phyloP scores from a whole-genome alignment of 495 filamentous ascomycete genomes.

The Hypoxylon intermedium region DNA sequence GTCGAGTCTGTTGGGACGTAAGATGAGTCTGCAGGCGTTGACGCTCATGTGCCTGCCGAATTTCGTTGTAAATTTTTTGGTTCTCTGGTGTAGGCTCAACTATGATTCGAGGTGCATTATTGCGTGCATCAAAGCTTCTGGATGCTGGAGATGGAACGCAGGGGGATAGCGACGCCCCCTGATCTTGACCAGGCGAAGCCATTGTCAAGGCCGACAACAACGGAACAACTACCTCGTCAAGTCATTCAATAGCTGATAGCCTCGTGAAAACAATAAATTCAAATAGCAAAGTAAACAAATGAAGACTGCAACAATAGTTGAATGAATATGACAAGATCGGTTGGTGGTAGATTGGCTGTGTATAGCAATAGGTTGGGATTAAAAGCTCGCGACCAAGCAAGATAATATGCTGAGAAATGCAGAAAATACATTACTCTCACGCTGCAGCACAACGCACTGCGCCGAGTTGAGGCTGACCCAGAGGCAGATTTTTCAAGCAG shows the following conservation, averaged over 20 bases:
- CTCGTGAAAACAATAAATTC: constrained; percentile 11
- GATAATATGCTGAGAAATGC: constrained; percentile 8
- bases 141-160: constrained; percentile 1
- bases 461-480: constrained; percentile 34
- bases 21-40: constrained; percentile 29
- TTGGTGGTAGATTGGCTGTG: constrained; percentile 19
- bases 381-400: constrained; percentile 14
- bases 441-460: constrained; percentile 14
- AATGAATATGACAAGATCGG: constrained; percentile 9
- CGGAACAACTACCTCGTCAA: constrained; percentile 1
- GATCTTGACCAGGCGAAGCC: constrained; percentile 15
- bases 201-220: constrained; percentile 9
- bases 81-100: constrained; percentile 42
- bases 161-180: constrained; percentile 1
- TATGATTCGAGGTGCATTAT: constrained; percentile 24
- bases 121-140: constrained; percentile 19
- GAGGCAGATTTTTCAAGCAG: constrained; percentile 28
- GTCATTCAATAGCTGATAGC: constrained; percentile 12
- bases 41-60: constrained; percentile 36
- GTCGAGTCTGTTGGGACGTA: constrained; percentile 24
- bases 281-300: constrained; percentile 16
- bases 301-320: constrained; percentile 1
- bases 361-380: constrained; percentile 19
- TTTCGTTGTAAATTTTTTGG: constrained; percentile 48
- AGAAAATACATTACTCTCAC: constrained; percentile 4